Evolutionary conservation across 495 filamentous ascomycete species (phyloP), one percentile per base, ranked within the genome.

Genomic region (Arthonia radiata): DNA sequence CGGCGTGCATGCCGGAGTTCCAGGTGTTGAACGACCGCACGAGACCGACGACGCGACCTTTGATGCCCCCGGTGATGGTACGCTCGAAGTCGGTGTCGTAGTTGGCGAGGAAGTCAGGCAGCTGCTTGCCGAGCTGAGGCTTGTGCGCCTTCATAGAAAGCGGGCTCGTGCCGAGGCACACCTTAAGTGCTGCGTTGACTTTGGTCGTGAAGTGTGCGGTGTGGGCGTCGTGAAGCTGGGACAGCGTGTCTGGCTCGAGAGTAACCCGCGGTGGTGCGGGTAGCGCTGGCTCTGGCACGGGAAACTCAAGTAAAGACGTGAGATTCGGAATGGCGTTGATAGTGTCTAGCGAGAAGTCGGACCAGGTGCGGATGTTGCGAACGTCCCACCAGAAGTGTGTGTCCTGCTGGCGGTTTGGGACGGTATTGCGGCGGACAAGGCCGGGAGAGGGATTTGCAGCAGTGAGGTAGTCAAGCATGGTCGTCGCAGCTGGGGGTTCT

Each of bases 311-410:
- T n/a, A 86, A 67, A 25, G 59, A 54, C 13, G 66, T 57, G 24
- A 89, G 72, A 9, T 63, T 64, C 1, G 66, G 68, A 26, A 90
- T 60, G n/a, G 64, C 54, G 35, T 64, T 56, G 46, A 93, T 75
- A 27, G 71, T 69, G 24, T 49, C 41, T 14, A 78, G 48, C 28
- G 59, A 72, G 58, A 91, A 91, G 32, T 64, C 59, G 23, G 56
- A 57, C 81, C 81, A 93, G 34, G 64, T 59, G 25, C 73, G 68
- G 34, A 91, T 54, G 38, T 89, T 81, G 26, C 81, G 74, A 29
- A 91, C 61, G 35, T 93, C 81, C 75, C 75, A 93, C 81, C 81
- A 93, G 42, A 78, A 83, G 42, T 89, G 72, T 39, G 69, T 70
- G 40, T 74, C 66, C 37, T 69, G 46, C 23, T 70, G 69, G 21